phyloP scores from a whole-genome alignment of 108 stramenopile species.

The Pseudonitzschia delicatissima region DNA sequence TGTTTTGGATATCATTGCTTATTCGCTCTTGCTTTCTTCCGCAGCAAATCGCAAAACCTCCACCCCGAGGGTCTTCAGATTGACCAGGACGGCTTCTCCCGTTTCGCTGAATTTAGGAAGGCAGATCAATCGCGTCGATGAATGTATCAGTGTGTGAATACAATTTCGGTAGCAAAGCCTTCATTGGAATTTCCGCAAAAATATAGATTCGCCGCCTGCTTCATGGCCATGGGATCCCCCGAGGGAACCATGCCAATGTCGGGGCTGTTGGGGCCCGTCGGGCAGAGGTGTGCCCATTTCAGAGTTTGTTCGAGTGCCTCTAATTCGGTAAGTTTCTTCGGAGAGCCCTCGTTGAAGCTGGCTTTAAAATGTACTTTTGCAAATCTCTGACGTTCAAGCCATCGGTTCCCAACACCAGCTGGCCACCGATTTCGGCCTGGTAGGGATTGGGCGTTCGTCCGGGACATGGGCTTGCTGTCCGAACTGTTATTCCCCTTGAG shows the following conservation, averaged over 20 bases:
- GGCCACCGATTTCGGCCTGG: constrained; percentile 30
- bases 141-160: background rate
- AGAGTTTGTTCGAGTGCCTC: constrained; percentile 65
- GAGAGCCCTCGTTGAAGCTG: background rate
- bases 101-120: constrained; percentile 70
- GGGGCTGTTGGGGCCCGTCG: constrained; percentile 78
- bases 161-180: constrained; percentile 16
- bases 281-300: constrained; percentile 71
- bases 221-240: constrained; percentile 80
- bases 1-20: too few relatives aligned
- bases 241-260: constrained; percentile 49
- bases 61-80: constrained; percentile 62
- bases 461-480: constrained; percentile 22
- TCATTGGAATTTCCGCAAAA: constrained; percentile 51
- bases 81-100: constrained; percentile 72
- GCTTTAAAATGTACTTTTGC: constrained; percentile 37
- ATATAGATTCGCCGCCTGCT: constrained; percentile 18
- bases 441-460: constrained; percentile 77
- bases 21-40: too few relatives aligned
- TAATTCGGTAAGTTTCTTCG: constrained; percentile 29
- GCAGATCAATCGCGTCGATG: constrained; percentile 55
- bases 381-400: constrained; percentile 75
- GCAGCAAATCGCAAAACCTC: constrained; percentile 61
- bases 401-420: constrained; percentile 66
- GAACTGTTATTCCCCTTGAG: constrained; percentile 8